Evolutionary conservation across 352 stramenopile species (phyloP).

Genomic region (Globisporangium polare): DNA sequence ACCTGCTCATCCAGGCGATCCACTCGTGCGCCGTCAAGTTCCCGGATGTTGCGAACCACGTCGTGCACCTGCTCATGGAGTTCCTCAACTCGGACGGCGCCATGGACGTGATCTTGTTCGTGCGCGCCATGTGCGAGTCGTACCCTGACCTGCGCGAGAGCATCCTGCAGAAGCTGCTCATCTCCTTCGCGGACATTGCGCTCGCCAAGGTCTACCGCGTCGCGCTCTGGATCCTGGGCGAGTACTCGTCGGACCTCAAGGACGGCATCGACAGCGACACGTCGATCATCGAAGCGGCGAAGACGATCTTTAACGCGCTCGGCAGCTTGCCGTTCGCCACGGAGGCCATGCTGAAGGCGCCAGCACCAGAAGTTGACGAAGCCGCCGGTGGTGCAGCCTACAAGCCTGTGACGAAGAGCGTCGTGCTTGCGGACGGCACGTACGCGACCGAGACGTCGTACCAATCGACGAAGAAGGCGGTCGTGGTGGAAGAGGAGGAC

Average conservation of each 20-base stretch:
- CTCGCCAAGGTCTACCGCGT: constrained; percentile 96
- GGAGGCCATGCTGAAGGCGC: constrained; percentile 44
- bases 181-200: constrained; percentile 92
- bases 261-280: constrained; percentile 49
- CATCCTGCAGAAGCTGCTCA: constrained; percentile 94
- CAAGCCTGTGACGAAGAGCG: constrained; percentile 95
- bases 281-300: constrained; percentile 68
- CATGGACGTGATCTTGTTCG: constrained; percentile 98
- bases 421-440: constrained; percentile 98
- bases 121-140: constrained; percentile 97
- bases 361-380: constrained; percentile 19
- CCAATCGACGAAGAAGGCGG: constrained; percentile 36
- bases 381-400: constrained; percentile 42
- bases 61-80: constrained; percentile 99
- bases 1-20: constrained; percentile 98
- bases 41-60: constrained; percentile 95
- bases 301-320: constrained; percentile 88
- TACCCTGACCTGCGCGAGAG: constrained; percentile 91
- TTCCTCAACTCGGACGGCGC: constrained; percentile 96
- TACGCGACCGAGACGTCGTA: constrained; percentile 98
- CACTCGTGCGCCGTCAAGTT: constrained; percentile 98
- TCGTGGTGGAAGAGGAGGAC: constrained; percentile 55
- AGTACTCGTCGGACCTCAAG: constrained; percentile 79
- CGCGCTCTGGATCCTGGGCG: constrained; percentile 96
- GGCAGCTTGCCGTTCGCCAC: constrained; percentile 72